Evolutionary conservation across 805 yeast species (phyloP), one percentile per base, ranked within the genome.

Genomic region (Hermanozyma aechmeae): DNA sequence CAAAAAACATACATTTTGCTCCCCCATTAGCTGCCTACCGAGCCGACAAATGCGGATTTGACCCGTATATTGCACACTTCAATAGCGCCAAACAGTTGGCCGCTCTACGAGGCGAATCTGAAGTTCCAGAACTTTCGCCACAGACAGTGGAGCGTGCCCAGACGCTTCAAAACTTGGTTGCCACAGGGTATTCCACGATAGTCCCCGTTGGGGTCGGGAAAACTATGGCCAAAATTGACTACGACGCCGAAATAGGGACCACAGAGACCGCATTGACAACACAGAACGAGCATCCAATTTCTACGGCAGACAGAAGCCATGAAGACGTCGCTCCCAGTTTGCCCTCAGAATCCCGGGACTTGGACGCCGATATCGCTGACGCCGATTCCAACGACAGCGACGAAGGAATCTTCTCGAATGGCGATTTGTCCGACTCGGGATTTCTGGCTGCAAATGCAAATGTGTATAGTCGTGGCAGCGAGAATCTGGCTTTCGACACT

Each of bases 1-100:
- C n/a, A n/a, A n/a, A n/a, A n/a, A n/a, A n/a, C n/a, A n/a, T n/a
- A n/a, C n/a, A n/a, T n/a, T 58, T 49, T 35, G 73, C 73, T 2
- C 78, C 77, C 2, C 75, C 79, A 6, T 46, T 73, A 14, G 62
- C 71, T 13, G 71, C 76, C 2, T 73, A 72, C 40, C 61, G 74
- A 0, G 61, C 76, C 3, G 70, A 66, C 13, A 51, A 56, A 32
- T 47, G 42, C 16, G 54, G 45, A n/a, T n/a, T n/a, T n/a, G 13
- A 46, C 39, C 29, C 33, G 31, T 16, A 30, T 27, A n/a, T 33
- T 29, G 13, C 34, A 9, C 36, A 35, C 47, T 49, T 44, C 31
- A 48, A 42, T 16, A 41, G 46, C 15, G 44, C 42, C 14, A 35
- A 38, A 23, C 46, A 43, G 24, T 23, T 32, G 30, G 35, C 35